Evolutionary conservation across 179 eudicot species (phyloP).

Genomic region (Patellifolia procumbens): DNA sequence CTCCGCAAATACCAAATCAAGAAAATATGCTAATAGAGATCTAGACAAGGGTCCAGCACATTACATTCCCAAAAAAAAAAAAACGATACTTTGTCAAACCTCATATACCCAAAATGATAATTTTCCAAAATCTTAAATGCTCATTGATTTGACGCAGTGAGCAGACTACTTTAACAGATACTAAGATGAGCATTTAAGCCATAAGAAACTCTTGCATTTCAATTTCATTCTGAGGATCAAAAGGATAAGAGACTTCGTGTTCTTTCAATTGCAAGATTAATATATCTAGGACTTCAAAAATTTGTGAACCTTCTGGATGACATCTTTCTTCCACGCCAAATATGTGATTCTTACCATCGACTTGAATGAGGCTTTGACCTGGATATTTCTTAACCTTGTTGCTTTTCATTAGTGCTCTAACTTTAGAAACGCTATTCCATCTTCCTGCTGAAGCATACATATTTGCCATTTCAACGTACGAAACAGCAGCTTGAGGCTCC

Average conservation of each 20-base stretch:
- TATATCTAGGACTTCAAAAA: conserved; percentile 43
- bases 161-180: too few relatives aligned
- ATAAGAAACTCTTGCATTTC: conserved; percentile 4
- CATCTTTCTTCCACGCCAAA: conserved; percentile 63
- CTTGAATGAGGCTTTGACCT: conserved; percentile 37
- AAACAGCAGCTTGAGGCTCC: conserved; percentile 34
- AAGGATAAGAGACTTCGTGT: conserved; percentile 14
- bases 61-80: too few relatives aligned
- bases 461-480: conserved; percentile 42
- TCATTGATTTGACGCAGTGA: too few relatives aligned
- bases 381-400: conserved; percentile 37
- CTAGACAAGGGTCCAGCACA: too few relatives aligned
- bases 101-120: too few relatives aligned
- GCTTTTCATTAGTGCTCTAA: conserved; percentile 34
- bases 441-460: conserved; percentile 41
- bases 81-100: too few relatives aligned
- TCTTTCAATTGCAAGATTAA: conserved; percentile 48
- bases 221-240: conserved; percentile 20
- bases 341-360: conserved; percentile 50
- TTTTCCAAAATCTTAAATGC: too few relatives aligned
- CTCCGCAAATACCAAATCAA: too few relatives aligned
- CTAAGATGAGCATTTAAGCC: conserved; percentile 14
- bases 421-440: conserved; percentile 38
- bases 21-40: too few relatives aligned
- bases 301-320: conserved; percentile 37